Percentiles rank a stretch among this genome's conserved stretches.
Conservation (phyloP, 2,329 filamentous ascomycete species). For the Ophiostoma perfectum region DNA sequence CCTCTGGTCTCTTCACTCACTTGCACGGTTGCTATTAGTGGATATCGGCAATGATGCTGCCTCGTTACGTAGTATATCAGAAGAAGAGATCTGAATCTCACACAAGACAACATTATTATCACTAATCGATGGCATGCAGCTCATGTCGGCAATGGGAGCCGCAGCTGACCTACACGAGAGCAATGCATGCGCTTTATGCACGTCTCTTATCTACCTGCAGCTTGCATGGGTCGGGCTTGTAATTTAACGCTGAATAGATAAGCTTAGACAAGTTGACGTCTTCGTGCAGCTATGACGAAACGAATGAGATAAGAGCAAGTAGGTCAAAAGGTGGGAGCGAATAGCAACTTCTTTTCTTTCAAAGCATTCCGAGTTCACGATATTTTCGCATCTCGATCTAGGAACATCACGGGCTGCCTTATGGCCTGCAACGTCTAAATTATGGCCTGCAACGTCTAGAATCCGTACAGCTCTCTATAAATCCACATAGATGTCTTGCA, state of each 20-base stretch:
- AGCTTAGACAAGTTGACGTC: neutral
- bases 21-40: no score
- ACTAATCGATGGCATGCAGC: neutral
- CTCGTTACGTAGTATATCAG: no score
- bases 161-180: neutral
- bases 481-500: neutral
- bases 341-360: neutral
- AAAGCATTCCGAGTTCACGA: neutral
- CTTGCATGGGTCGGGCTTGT: neutral
- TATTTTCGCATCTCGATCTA: neutral
- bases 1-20: neutral
- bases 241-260: neutral
- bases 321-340: neutral
- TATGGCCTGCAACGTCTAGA: neutral
- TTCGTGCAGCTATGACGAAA: slow-evolving; percentile 6
- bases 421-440: neutral
- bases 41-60: no score
- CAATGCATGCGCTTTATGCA: neutral
- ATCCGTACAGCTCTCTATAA: neutral
- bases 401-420: neutral
- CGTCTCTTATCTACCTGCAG: slow-evolving; percentile 1
- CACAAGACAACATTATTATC: neutral
- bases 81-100: neutral
- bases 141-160: neutral
- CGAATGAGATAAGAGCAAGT: slow-evolving; percentile 8